A percentile compares a stretch with the other conserved stretches of the same genome.
phyloP scores from a whole-genome alignment of 495 filamentous ascomycete species.

The Symbiotaphrina buchneri region DNA sequence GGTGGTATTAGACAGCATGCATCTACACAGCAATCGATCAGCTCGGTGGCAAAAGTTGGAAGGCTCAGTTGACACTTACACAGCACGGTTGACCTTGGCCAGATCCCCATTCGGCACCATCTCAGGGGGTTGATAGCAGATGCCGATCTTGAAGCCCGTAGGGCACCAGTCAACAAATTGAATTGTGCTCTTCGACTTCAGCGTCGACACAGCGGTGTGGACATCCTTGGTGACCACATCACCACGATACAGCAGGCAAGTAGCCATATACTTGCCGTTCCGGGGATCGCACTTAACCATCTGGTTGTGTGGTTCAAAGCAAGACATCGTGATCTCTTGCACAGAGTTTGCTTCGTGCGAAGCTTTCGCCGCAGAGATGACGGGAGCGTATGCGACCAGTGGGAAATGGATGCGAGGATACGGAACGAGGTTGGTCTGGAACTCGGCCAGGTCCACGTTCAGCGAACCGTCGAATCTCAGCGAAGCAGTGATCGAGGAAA shows the following conservation, averaged over 20 bases:
- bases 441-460: constrained; percentile 98
- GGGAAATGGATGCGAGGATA: constrained; percentile 99
- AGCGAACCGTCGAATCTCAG: constrained; percentile 97
- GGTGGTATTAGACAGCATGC: constrained; percentile 99
- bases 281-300: constrained; percentile 99
- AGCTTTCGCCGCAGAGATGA: constrained; percentile 82
- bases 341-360: constrained; percentile 58
- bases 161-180: constrained; percentile 99
- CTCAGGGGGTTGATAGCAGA: constrained; percentile 95
- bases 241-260: constrained; percentile 91
- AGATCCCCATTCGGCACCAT: constrained; percentile 91
- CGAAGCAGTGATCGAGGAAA: constrained; percentile 95
- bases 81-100: constrained; percentile 90
- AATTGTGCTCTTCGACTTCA: constrained; percentile 97
- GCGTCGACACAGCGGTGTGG: constrained; percentile 69
- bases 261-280: constrained; percentile 99
- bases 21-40: constrained; percentile 25
- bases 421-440: constrained; percentile 98
- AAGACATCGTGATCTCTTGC: constrained; percentile 21
- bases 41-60: background rate
- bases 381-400: constrained; percentile 84
- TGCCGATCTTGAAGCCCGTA: constrained; percentile 98
- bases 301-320: constrained; percentile 65
- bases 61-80: constrained; percentile 33
- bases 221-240: constrained; percentile 95